Evolutionary conservation across 257 asterid species (phyloP), one percentile per base, ranked within the genome.

Genomic region (Avicennia marina): DNA sequence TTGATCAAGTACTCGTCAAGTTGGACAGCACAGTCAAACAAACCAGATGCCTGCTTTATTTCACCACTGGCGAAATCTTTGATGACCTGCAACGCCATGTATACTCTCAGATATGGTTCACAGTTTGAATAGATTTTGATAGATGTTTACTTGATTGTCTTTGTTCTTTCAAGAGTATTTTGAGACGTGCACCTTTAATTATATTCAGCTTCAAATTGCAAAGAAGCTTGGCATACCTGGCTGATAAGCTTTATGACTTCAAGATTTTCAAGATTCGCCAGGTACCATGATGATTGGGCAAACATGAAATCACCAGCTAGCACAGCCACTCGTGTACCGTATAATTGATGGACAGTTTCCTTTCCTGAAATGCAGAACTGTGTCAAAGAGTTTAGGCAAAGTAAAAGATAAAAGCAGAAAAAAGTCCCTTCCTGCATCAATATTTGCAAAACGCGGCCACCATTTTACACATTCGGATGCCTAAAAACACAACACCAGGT

Each of bases 1-100:
- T 87, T 91, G 70, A 85, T 86, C 24, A 91, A 69, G 53, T 91
- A 87, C 69, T 87, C 98, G 0, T 91, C 96, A 1, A 91, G 78
- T 9, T 70, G 78, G 40, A 81, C 88, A 43, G 87, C 98, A 29
- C 96, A 88, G 78, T 91, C 94, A 53, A 91, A 91, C 69, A 87
- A 61, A 40, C 90, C 68, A 2, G 95, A 85, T 0, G 98, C 98
- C 67, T 90, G 98, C 82, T 81, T 88, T 75, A 91, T 91, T 81
- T 91, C 98, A 15, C 98, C 98, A 43, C 96, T 87, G n/a, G 98
- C 98, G 29, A 91, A 91, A 65, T 91, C 98, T 78, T 91, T 91
- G 55, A 91, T 87, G 50, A 87, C 98, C 98, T 90, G 82, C 51
- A 44, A 56, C 9, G n/a, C n/a, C n/a, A n/a, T n/a, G n/a, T n/a